A percentile compares a stretch with the other conserved stretches of the same genome.
These are phyloP conservation scores for Tripidium arundinaceum DNA, from an alignment of 202 grass and related monocot species.

Conservation along the genomic window DNA sequence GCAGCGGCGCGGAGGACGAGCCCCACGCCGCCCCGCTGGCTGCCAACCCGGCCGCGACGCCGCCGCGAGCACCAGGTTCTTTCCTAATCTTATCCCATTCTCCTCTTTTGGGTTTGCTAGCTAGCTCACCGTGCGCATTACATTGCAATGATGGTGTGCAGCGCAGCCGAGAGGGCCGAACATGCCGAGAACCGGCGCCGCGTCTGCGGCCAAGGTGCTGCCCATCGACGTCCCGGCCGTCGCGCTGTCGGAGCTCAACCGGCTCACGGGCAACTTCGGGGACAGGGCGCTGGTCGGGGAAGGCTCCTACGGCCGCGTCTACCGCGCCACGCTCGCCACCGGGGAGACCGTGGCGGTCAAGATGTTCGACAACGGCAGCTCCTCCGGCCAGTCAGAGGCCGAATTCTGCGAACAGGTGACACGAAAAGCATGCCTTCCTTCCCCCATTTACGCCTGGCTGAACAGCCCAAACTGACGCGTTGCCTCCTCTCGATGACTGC, in stretches of 20 bases:
- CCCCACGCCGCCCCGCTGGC: conserved; percentile 21
- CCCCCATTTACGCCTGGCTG: neutral
- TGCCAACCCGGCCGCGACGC: conserved; percentile 33
- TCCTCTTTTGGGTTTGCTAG: neutral
- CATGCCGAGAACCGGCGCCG: conserved; percentile 37
- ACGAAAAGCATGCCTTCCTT: neutral
- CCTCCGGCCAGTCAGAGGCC: conserved; percentile 48
- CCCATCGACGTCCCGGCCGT: conserved; percentile 55
- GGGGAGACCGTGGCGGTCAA: conserved; percentile 56
- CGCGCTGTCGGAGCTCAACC: conserved; percentile 50
- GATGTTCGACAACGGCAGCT: conserved; percentile 49
- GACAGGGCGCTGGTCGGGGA: conserved; percentile 55
- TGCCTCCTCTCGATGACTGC: neutral
- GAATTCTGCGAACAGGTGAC: conserved; percentile 52
- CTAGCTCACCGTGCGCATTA: neutral
- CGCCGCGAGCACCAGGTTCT: conserved; percentile 38
- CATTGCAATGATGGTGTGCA: neutral
- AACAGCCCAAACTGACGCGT: neutral
- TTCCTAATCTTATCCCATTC: neutral
- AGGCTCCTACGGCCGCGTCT: conserved; percentile 71
- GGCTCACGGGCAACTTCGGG: conserved; percentile 50
- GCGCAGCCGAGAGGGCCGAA: conserved; percentile 44
- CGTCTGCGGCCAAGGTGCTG: conserved; percentile 49
- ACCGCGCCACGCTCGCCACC: conserved; percentile 42
- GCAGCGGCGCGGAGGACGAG: conserved; percentile 47